phyloP scores from a whole-genome alignment of 176 grass and related monocot genomes.

The Saccharum spontaneum region DNA sequence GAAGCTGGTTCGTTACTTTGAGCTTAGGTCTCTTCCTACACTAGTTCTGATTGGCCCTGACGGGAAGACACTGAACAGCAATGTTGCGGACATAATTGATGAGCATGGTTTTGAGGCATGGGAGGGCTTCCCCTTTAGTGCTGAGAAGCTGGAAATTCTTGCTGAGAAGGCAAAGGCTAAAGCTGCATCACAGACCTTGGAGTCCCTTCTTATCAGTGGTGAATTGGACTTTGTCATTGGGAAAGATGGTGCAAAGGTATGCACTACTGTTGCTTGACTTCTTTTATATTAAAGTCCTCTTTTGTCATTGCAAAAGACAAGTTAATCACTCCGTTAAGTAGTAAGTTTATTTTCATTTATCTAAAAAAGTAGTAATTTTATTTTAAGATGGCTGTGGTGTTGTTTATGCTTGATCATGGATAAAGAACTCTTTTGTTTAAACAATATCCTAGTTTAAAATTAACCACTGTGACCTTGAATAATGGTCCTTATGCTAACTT shows the following conservation, averaged over 20 bases:
- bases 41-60: constrained; percentile 79
- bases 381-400: not conserved
- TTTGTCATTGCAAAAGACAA: not conserved
- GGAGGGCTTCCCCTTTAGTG: constrained; percentile 75
- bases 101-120: constrained; percentile 70
- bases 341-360: not conserved
- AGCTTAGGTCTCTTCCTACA: constrained; percentile 54
- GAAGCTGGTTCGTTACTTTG: constrained; percentile 75
- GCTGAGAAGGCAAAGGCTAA: constrained; percentile 62
- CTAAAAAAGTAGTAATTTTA: not conserved
- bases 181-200: constrained; percentile 60
- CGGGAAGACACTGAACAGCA: constrained; percentile 71
- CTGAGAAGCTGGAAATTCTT: constrained; percentile 69
- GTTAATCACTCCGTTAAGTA: constrained; percentile 5
- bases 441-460: not conserved
- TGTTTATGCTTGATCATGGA: not conserved
- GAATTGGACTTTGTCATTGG: constrained; percentile 67
- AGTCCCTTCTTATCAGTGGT: constrained; percentile 69
- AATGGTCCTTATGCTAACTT: not conserved
- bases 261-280: constrained; percentile 7
- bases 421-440: not conserved
- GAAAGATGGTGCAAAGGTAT: constrained; percentile 62
- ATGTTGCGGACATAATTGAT: constrained; percentile 63
- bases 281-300: not conserved
- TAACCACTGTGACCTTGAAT: not conserved